Base-by-base conservation (phyloP, 495 filamentous ascomycete genomes). In the Neurospora sp. region DNA sequence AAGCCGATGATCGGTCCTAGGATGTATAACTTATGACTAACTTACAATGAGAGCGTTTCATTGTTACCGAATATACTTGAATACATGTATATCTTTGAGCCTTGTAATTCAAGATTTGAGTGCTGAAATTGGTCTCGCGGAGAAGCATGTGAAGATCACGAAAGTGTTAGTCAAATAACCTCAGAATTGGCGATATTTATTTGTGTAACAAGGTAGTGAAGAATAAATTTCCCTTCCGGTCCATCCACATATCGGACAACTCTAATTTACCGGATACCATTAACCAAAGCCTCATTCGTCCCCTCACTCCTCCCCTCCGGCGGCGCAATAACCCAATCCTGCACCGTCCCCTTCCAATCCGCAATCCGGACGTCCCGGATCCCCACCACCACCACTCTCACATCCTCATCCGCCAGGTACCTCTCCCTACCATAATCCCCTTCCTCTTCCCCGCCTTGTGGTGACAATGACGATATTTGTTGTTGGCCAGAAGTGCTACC, bases 341-440 rank as follows among this genome's bases (percentile, higher is more conserved):
- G 87, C 5, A 94, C 91, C 27, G 86, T 87, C 35, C 92, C 92
- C 82, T 93, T 94, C 91, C 91, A 93, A 77, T 94, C 92, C 54
- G 91, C 90, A 75, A 93, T 92, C 71, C 92, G 84, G 73, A 93
- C 91, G 79, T 94, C 89, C 76, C 85, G 86, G 75, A 93, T 89
- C 76, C 86, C 86, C 35, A 96, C 93, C 37, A 92, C 89, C 59
- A 96, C 90, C 2, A 93, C 91, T 42, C 90, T 84, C 8, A 91
- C 90, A 80, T 93, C 88, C 76, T 89, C 87, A 11, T 88, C 87
- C 74, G 92, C 88, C 75, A 93, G 91, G 70, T 89, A 91, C 74
- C 86, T 90, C 66, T 82, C 86, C 20, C 85, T 81, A 5, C 84
- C 85, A 39, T 84, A 86, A 76, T 88, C 87, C 27, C 81, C 35